phyloP scores from a whole-genome alignment of 2,329 filamentous ascomycete genomes.

The Boeremia exigua region DNA sequence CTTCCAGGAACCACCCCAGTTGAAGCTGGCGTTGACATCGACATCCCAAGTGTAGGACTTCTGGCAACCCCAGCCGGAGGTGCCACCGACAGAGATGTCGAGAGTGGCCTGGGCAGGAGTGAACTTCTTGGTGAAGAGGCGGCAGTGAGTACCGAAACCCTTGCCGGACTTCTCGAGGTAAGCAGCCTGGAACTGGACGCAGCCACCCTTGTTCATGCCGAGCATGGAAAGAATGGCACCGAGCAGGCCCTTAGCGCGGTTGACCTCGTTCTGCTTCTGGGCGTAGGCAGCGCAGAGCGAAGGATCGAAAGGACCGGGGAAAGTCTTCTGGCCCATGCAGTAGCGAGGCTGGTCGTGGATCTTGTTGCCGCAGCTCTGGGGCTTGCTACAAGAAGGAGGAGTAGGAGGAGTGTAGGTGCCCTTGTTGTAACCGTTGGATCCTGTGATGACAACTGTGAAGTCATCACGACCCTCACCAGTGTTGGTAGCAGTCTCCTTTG shows the following conservation, averaged over 20 bases:
- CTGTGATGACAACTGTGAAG: constrained; percentile 42
- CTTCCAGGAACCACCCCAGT: constrained; percentile 23
- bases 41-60: constrained; percentile 34
- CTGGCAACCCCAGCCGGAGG: constrained; percentile 27
- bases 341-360: constrained; percentile 32
- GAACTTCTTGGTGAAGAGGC: constrained; percentile 37
- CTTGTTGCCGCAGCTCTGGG: constrained; percentile 29
- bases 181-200: constrained; percentile 34
- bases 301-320: constrained; percentile 35
- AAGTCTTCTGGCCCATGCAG: constrained; percentile 35
- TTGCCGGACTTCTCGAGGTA: constrained; percentile 31
- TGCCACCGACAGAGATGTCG: constrained; percentile 24
- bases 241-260: constrained; percentile 24
- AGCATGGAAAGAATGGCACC: constrained; percentile 20
- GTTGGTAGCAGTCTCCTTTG: constrained; percentile 29
- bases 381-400: constrained; percentile 30
- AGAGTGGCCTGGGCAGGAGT: constrained; percentile 23
- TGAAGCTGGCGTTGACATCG: constrained; percentile 30
- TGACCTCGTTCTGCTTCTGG: constrained; percentile 31
- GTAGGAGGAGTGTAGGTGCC: constrained; percentile 23
- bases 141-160: constrained; percentile 35
- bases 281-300: constrained; percentile 33
- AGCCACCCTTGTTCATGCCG: constrained; percentile 29
- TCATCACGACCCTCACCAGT: constrained; percentile 24
- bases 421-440: constrained; percentile 43